Conservation (phyloP, 1,284 basidiomycete species). For the Stereum hirsutum region DNA sequence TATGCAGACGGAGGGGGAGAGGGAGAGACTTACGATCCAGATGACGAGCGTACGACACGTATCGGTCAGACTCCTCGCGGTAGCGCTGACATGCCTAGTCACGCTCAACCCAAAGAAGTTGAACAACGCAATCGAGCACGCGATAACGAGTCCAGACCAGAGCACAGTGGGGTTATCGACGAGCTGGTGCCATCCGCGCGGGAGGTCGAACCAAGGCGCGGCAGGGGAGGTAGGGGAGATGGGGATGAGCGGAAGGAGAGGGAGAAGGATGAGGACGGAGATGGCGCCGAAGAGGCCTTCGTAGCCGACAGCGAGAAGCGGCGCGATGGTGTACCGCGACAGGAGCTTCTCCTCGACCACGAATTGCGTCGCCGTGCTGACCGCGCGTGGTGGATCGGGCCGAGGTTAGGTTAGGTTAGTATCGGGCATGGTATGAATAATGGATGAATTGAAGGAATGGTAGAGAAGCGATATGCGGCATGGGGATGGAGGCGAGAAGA, state of each 20-base stretch:
- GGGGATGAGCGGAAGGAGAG: constrained; percentile 41
- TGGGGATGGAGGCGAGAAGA: constrained; percentile 5
- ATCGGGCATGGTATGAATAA: too few relatives aligned
- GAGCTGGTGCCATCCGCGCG: constrained; percentile 88
- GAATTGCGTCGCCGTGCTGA: constrained; percentile 83
- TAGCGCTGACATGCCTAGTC: constrained; percentile 84
- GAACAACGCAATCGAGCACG: constrained; percentile 84
- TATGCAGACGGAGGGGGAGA: too few relatives aligned
- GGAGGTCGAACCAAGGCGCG: constrained; percentile 69
- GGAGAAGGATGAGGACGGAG: constrained; percentile 69
- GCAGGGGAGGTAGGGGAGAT: constrained; percentile 58
- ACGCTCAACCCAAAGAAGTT: constrained; percentile 95
- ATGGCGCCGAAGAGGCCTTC: constrained; percentile 90
- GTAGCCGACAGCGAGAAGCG: constrained; percentile 90
- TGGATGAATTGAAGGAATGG: too few relatives aligned
- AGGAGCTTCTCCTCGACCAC: constrained; percentile 97
- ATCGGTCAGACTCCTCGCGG: constrained; percentile 85
- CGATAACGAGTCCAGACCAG: constrained; percentile 71
- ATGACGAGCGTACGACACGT: constrained; percentile 94
- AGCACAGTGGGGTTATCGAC: constrained; percentile 72
- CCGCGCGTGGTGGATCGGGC: too few relatives aligned
- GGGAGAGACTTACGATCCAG: constrained; percentile 78
- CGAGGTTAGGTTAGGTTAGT: too few relatives aligned
- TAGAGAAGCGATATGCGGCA: too few relatives aligned
- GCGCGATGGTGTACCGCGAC: constrained; percentile 79